Percentiles rank a stretch among this genome's conserved stretches.
phyloP scores from a whole-genome alignment of 2,329 filamentous ascomycete species.

The Diaporthe destruens region DNA sequence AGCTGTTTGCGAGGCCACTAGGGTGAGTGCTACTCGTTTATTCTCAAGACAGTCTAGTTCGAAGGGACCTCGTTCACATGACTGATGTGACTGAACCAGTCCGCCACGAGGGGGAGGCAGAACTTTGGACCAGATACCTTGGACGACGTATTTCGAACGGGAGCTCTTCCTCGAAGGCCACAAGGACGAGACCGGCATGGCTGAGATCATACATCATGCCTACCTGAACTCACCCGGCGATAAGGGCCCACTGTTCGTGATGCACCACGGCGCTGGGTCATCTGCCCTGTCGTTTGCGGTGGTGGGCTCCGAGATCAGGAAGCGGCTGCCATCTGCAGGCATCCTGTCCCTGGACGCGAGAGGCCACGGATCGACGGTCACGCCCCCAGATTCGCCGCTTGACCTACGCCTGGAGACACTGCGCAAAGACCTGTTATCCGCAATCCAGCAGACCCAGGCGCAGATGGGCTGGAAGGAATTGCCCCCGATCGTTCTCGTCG shows the following conservation, averaged over 20 bases:
- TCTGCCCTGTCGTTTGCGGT: constrained; percentile 93
- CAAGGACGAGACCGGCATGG: constrained; percentile 52
- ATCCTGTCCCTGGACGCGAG: constrained; percentile 88
- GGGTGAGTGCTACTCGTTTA: constrained; percentile 64
- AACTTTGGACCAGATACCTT: constrained; percentile 76
- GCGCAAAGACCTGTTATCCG: constrained; percentile 76
- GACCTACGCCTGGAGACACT: constrained; percentile 82
- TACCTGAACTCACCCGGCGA: constrained; percentile 87
- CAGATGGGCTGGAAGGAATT: constrained; percentile 80
- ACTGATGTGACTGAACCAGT: constrained; percentile 49
- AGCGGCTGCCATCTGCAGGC: constrained; percentile 82
- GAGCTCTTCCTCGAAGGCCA: constrained; percentile 78
- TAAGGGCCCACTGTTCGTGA: constrained; percentile 86
- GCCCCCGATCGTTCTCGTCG: constrained; percentile 84
- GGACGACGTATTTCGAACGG: constrained; percentile 92
- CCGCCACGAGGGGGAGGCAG: constrained; percentile 59
- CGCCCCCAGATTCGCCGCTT: constrained; percentile 52
- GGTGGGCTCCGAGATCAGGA: constrained; percentile 81
- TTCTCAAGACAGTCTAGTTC: constrained; percentile 11
- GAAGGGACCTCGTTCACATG: neutral
- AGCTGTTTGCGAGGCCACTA: constrained; percentile 78
- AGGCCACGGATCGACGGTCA: constrained; percentile 82
- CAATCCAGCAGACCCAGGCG: constrained; percentile 75
- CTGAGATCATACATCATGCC: constrained; percentile 78
- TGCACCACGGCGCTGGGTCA: constrained; percentile 94